Evolutionary conservation across 2,329 filamentous ascomycete genomes (phyloP).

Genomic region (Whalleya microplaca): DNA sequence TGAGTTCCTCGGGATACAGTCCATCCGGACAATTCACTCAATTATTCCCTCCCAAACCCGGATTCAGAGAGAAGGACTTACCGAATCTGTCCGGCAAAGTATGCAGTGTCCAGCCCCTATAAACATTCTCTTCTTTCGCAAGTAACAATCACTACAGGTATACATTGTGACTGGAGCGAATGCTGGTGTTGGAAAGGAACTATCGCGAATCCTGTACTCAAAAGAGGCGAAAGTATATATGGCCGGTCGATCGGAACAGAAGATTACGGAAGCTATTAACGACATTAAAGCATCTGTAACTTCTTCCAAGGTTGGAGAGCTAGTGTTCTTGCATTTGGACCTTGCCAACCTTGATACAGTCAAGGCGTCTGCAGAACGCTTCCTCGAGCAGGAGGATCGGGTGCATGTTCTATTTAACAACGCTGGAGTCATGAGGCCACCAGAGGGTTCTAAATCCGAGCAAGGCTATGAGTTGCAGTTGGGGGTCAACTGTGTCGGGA

Average conservation of each 20-base stretch:
- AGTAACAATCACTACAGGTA: conserved; percentile 5
- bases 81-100: conserved; percentile 20
- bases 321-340: conserved; percentile 42
- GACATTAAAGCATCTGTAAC: conserved; percentile 37
- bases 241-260: conserved; percentile 44
- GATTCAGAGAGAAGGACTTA: conserved; percentile 23
- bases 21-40: not conserved
- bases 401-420: conserved; percentile 45
- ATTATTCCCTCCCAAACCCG: conserved; percentile 9
- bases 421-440: conserved; percentile 43
- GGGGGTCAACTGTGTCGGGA: conserved; percentile 18
- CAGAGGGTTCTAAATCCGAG: conserved; percentile 15
- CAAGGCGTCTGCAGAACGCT: conserved; percentile 40
- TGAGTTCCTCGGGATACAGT: too few species aligned
- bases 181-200: conserved; percentile 44
- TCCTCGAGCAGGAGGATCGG: conserved; percentile 38
- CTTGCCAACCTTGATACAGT: conserved; percentile 43
- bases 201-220: conserved; percentile 44
- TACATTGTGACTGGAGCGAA: conserved; percentile 27
- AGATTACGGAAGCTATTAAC: conserved; percentile 43
- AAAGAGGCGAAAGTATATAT: conserved; percentile 49
- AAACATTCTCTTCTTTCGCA: not conserved
- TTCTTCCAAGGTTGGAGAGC: conserved; percentile 33
- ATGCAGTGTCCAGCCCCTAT: not conserved
- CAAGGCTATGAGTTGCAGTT: conserved; percentile 24